Evolutionary conservation across 352 stramenopile genomes (phyloP).

Genomic region (Globisporangium spiculum): DNA sequence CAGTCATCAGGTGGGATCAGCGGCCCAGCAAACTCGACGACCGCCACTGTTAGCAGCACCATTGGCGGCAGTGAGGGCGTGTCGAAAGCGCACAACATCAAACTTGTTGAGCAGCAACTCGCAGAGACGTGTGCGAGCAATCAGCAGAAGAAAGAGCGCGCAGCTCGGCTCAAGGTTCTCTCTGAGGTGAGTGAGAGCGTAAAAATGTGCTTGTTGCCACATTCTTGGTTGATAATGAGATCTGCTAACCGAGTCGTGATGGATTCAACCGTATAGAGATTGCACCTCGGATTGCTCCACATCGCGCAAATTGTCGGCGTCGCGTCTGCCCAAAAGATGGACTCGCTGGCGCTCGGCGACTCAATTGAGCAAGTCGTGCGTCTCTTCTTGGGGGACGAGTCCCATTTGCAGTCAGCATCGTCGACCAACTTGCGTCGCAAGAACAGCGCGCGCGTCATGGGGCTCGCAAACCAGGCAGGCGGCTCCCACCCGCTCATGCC

Average conservation of each 20-base stretch:
- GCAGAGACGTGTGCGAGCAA: conserved; percentile 40
- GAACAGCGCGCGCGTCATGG: conserved; percentile 64
- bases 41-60: not conserved
- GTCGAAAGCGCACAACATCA: conserved; percentile 47
- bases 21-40: not conserved
- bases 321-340: conserved; percentile 34
- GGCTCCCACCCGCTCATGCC: conserved; percentile 26
- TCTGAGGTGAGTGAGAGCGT: conserved; percentile 37
- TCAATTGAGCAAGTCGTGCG: conserved; percentile 78
- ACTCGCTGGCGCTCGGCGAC: conserved; percentile 62
- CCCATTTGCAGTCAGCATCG: conserved; percentile 44
- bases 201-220: not conserved
- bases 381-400: conserved; percentile 71
- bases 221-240: not conserved
- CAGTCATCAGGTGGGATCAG: conserved; percentile 1
- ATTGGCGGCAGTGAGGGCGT: conserved; percentile 13
- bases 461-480: conserved; percentile 27
- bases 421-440: conserved; percentile 61
- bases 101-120: conserved; percentile 68
- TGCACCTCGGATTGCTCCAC: conserved; percentile 74
- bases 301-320: conserved; percentile 77
- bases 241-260: not conserved
- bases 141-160: conserved; percentile 73
- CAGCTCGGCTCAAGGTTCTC: conserved; percentile 48
- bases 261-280: conserved; percentile 28